Percentiles rank a stretch among this genome's conserved stretches.
Evolutionary conservation across 1,284 basidiomycete species (phyloP).

Genomic region (Ganoderma resinaceum): DNA sequence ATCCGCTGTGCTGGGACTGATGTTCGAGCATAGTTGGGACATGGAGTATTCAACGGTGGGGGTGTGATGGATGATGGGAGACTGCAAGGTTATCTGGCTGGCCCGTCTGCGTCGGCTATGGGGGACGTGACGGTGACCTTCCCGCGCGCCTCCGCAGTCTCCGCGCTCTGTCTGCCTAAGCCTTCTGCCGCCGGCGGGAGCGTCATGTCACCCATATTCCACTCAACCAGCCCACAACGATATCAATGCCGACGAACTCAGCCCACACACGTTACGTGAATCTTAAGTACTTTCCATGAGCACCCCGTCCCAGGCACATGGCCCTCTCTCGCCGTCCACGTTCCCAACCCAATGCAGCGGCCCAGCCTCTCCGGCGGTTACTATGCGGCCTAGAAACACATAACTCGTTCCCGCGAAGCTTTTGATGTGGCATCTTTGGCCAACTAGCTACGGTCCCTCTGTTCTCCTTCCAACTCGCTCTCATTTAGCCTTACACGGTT

Average conservation of each 20-base stretch:
- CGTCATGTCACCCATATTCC: background rate
- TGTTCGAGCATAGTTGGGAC: background rate
- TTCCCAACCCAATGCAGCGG: background rate
- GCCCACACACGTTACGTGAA: constrained; percentile 6
- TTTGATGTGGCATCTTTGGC: constrained; percentile 10
- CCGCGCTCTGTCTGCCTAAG: background rate
- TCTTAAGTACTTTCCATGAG: background rate
- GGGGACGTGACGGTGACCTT: background rate
- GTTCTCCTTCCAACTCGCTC: constrained; percentile 15
- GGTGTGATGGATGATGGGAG: constrained; percentile 9
- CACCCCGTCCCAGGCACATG: background rate
- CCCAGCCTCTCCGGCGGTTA: background rate
- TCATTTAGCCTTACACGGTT: constrained; percentile 27
- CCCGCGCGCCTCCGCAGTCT: background rate
- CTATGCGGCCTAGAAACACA: background rate
- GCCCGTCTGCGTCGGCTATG: background rate
- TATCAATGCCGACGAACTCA: background rate
- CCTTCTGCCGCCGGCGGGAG: background rate
- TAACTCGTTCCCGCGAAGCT: constrained; percentile 25
- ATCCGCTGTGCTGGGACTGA: background rate
- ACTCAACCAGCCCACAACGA: background rate
- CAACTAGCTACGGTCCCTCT: background rate
- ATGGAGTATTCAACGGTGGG: background rate
- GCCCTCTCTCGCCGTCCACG: background rate
- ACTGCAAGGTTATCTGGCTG: constrained; percentile 10